Evolutionary conservation across 1,284 basidiomycete genomes (phyloP).

Genomic region (Puccinia polysora): DNA sequence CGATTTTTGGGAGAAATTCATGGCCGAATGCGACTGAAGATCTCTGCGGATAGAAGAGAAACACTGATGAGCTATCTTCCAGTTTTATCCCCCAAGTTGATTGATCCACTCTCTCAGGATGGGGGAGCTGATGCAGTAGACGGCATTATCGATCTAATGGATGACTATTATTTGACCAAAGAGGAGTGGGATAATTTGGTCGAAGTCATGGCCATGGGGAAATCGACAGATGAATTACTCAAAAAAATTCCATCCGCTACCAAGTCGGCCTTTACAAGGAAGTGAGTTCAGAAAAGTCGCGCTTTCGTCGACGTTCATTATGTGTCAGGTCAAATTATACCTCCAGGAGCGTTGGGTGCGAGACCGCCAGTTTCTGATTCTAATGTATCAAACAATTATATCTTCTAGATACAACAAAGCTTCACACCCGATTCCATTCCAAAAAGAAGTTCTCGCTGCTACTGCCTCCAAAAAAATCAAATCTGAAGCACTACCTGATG

Average conservation of each 20-base stretch:
- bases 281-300: constrained; percentile 58
- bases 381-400: not conserved
- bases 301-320: too few relatives aligned
- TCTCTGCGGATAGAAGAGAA: constrained; percentile 81
- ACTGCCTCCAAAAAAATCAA: constrained; percentile 24
- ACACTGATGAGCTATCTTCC: constrained; percentile 88
- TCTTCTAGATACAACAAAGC: constrained; percentile 55
- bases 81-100: constrained; percentile 70
- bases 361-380: too few relatives aligned
- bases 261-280: constrained; percentile 79
- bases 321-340: too few relatives aligned
- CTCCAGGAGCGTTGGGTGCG: too few relatives aligned
- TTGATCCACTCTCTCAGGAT: constrained; percentile 69
- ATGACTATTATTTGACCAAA: constrained; percentile 84
- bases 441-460: constrained; percentile 6
- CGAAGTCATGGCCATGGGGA: constrained; percentile 60
- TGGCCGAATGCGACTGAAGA: constrained; percentile 86
- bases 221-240: constrained; percentile 59
- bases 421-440: constrained; percentile 40
- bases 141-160: constrained; percentile 79
- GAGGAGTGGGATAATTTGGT: constrained; percentile 95
- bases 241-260: constrained; percentile 78
- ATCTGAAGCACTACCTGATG: constrained; percentile 68
- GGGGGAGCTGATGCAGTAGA: constrained; percentile 61
- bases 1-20: constrained; percentile 84